Conservation (phyloP, 225 moss, liverwort and hornwort species). For the Takakia lepidozioides region DNA sequence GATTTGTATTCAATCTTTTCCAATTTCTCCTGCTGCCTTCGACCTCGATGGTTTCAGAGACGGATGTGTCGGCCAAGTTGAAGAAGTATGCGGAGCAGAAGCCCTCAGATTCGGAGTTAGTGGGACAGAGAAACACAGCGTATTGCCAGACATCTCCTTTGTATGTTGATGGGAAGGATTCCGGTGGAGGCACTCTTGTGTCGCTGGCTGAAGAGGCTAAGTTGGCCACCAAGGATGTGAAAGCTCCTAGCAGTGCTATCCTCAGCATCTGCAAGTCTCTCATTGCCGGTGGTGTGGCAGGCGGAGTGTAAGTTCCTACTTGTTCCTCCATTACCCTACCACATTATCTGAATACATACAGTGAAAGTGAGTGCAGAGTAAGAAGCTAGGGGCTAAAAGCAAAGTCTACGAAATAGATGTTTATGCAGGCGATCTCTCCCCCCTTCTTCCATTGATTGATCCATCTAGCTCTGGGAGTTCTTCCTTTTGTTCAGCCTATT, state of each 20-base stretch:
- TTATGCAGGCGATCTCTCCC: too few species aligned
- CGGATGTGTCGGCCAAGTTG: slow-evolving; percentile 38
- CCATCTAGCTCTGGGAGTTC: too few species aligned
- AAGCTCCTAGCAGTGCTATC: slow-evolving; percentile 71
- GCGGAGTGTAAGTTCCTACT: slow-evolving; percentile 96
- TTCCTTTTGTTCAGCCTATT: too few species aligned
- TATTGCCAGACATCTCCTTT: slow-evolving; percentile 92
- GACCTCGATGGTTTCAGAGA: slow-evolving; percentile 40
- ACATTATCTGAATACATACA: too few species aligned
- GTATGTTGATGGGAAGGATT: slow-evolving; percentile 87
- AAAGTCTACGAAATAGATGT: too few species aligned
- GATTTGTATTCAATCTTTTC: too few species aligned
- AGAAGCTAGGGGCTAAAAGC: too few species aligned
- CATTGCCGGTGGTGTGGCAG: slow-evolving; percentile 90
- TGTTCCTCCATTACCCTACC: too few species aligned
- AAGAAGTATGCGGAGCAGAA: slow-evolving; percentile 47
- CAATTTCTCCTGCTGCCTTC: not conserved
- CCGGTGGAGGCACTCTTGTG: slow-evolving; percentile 53
- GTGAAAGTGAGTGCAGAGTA: too few species aligned
- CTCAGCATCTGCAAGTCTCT: slow-evolving; percentile 81
- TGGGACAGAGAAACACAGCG: slow-evolving; percentile 81
- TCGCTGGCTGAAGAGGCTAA: slow-evolving; percentile 79
- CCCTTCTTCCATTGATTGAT: too few species aligned
- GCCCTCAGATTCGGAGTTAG: slow-evolving; percentile 43
- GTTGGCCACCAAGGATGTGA: slow-evolving; percentile 81